Base-by-base conservation (phyloP, 768 basidiomycete genomes). In the Sarcomyxa edulis region DNA sequence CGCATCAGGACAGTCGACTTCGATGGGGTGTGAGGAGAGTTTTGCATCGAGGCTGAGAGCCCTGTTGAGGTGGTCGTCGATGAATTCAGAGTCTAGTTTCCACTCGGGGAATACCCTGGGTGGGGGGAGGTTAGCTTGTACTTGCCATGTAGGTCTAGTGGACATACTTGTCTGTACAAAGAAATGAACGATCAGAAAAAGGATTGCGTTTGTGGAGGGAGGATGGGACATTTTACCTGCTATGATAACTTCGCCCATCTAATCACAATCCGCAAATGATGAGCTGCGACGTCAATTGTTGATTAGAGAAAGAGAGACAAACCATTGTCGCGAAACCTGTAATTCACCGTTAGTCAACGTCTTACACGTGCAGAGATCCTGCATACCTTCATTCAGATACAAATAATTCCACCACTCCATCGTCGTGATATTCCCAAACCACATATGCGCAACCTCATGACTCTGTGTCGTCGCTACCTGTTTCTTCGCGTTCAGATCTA, bases 391-490 rank as follows among this genome's bases (percentile, higher is more conserved):
- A 46, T 86, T 88, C 41, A 88, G 61, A 58, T 86, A 87, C 33
- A 90, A 69, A 56, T 86, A 81, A 45, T 86, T 78, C 87, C 88
- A 92, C 88, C 89, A 91, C 51, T 78, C 77, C 91, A 94, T 93
- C 0, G 91, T 95, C 5, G 88, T 84, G 50, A 96, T 85, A 55
- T 95, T 83, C 18, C 92, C 93, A 49, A 94, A 95, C 81, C 84
- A 83, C 81, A 87, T 83, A 53, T 86, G 84, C 7, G 84, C 83
- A 32, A 90, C 78, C 62, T 94, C 94, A 52, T 97, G 95, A 50
- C 78, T 79, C 60, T 91, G 88, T 1, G 75, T 76, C 9, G 68
- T 60, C 2, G 86, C 85, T 40, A 95, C 77, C n/a, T 73, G 65
- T 58, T 92, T 88, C 70, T 84, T 87, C 27, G 80, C 83, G 7